Percentiles rank a stretch among this genome's conserved stretches.
These are phyloP conservation scores for Suhomyces wounanorum DNA, from an alignment of 1,139 yeast genomes.

Conservation along the genomic window DNA sequence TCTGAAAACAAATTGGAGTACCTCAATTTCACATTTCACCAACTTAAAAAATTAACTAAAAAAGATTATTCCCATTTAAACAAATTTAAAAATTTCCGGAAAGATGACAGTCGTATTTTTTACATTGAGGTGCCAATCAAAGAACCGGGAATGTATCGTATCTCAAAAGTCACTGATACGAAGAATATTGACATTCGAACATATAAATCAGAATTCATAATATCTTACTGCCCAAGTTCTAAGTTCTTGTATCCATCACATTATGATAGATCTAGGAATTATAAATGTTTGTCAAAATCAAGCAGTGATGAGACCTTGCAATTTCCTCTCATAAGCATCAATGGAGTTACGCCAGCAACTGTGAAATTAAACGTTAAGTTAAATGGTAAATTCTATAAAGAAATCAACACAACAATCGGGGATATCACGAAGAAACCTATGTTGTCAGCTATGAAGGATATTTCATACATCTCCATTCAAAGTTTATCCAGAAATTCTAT, in stretches of 20 bases:
- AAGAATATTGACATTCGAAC: constrained; percentile 66
- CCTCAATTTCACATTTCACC: constrained; percentile 58
- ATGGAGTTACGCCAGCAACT: constrained; percentile 77
- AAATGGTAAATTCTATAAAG: constrained; percentile 41
- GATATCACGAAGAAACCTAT: constrained; percentile 5
- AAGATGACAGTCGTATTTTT: constrained; percentile 36
- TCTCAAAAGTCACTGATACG: constrained; percentile 64
- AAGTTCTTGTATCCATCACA: constrained; percentile 41
- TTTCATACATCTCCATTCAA: constrained; percentile 28
- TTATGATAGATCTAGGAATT: constrained; percentile 26
- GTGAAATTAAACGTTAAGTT: constrained; percentile 61
- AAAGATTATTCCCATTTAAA: constrained; percentile 44
- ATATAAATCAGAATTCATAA: constrained; percentile 61
- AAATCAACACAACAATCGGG: constrained; percentile 28
- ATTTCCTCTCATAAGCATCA: constrained; percentile 52
- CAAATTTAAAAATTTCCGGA: constrained; percentile 23
- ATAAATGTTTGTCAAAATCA: constrained; percentile 56
- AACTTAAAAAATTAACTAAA: constrained; percentile 48
- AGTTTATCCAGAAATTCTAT: constrained; percentile 34
- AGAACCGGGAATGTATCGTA: constrained; percentile 73
- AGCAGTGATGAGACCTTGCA: constrained; percentile 50
- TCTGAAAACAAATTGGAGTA: constrained; percentile 51
- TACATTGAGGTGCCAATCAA: constrained; percentile 60
- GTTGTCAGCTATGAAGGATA: constrained; percentile 15
- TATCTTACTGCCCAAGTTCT: constrained; percentile 80